Evolutionary conservation across 164 flowering plant species (phyloP), one percentile per base, ranked within the genome.

Genomic region (Vitis amurensis): DNA sequence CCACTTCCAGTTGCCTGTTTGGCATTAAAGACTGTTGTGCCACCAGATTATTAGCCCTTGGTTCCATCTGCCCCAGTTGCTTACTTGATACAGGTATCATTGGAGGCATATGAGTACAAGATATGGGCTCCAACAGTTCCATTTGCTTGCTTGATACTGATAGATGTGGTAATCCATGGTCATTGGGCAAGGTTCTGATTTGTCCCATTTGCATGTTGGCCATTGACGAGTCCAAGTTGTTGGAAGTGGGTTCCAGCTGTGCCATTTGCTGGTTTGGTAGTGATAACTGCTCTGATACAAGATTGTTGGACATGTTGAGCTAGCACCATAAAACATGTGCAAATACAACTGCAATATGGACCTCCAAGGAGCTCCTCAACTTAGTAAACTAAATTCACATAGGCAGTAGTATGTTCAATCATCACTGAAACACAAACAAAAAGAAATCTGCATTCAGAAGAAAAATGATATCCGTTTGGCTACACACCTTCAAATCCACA

Each of bases 281-380:
- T 3, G 74, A 23, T 7, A 72, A 55, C 29, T 71, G 77, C 69
- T 64, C 74, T 0, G 79, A 71, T 17, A 79, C 79, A 53, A 79
- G 68, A 76, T 78, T 66, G 67, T 78, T 79, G 9, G 86, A 79
- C 87, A 83, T 86, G 63, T 69, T 75, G 44, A 5, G 67, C 51
- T 27, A 71, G 50, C 58, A 76, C 9, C 70, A 70, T 30, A 12
- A 31, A 62, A 30, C 50, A 61, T 13, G 17, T 14, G 59, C 68
- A 49, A 48, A 16, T 9, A 13, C 9, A 47, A 51, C 75, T 23
- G 55, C 59, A 71, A 62, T 29, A 13, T 13, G 50, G 14, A 53
- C 12, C 59, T 27, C 12, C n/a, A 57, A 17, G n/a, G 29, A 31
- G 44, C 44, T 31, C 44, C 68, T 19, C 11, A 19, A 16, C 27